Percentiles rank a stretch among this genome's conserved stretches.
Conservation (phyloP, 371 early-diverging fungal genomes). For the Mortierella sp. region DNA sequence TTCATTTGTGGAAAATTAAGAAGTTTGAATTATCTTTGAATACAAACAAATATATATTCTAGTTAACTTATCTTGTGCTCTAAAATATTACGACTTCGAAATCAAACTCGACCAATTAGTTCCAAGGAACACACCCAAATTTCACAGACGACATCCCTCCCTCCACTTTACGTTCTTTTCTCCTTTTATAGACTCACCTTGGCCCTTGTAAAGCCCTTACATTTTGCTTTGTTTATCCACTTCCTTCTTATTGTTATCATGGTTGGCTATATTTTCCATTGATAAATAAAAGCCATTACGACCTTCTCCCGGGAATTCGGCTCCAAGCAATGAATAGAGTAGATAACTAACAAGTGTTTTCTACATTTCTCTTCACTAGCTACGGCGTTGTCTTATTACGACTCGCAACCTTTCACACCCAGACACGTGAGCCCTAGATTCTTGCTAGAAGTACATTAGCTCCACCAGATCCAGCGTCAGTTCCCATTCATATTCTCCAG, state of each 20-base stretch:
- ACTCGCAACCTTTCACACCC: too few relatives aligned
- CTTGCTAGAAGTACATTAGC: too few relatives aligned
- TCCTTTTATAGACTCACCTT: neutral
- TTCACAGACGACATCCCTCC: too few relatives aligned
- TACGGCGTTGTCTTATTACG: too few relatives aligned
- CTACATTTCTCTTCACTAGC: too few relatives aligned
- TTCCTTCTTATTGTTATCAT: too few relatives aligned
- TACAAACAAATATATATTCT: neutral
- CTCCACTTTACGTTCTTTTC: conserved; percentile 1
- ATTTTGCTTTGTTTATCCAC: neutral
- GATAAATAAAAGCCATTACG: too few relatives aligned
- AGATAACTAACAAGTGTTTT: too few relatives aligned
- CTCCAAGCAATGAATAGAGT: too few relatives aligned
- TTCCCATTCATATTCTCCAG: conserved; percentile 18
- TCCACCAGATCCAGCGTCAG: neutral
- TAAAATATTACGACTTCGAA: conserved; percentile 1
- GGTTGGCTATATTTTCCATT: too few relatives aligned
- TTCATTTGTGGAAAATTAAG: neutral
- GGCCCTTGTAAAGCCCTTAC: neutral
- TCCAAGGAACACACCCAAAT: neutral
- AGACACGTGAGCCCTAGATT: too few relatives aligned
- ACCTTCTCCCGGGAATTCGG: too few relatives aligned
- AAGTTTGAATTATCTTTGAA: neutral
- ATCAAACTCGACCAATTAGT: neutral
- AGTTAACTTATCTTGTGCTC: neutral